Percentiles rank a stretch among this genome's conserved stretches.
Evolutionary conservation across 78 protist genomes (phyloP).

Genomic region (Guillardia theta): DNA sequence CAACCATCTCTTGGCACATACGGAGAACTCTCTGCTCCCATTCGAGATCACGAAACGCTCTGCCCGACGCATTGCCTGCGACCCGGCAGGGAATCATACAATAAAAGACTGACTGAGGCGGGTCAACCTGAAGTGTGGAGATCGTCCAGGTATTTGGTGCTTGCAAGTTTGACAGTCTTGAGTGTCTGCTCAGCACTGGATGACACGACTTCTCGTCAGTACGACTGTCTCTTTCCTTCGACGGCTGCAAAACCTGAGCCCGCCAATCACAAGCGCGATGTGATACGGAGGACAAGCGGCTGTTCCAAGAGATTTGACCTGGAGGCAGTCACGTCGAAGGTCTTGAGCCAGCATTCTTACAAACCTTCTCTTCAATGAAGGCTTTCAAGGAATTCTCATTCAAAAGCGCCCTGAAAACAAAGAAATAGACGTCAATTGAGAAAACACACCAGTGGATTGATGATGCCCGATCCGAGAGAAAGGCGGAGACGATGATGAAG

Average conservation of each 20-base stretch:
- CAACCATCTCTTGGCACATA: conserved; percentile 32
- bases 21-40: conserved; percentile 56
- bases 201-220: not conserved
- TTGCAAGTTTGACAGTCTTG: conserved; percentile 81
- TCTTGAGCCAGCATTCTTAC: too few relatives aligned
- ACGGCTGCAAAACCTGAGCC: conserved; percentile 43
- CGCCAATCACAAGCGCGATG: conserved; percentile 83
- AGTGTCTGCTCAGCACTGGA: conserved; percentile 74
- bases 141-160: conserved; percentile 62
- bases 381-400: conserved; percentile 39
- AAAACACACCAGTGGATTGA: not conserved
- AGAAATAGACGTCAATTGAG: not conserved
- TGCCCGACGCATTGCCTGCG: conserved; percentile 70
- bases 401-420: conserved; percentile 56
- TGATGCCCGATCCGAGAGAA: not conserved
- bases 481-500: not conserved
- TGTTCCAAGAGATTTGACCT: conserved; percentile 80
- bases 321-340: too few relatives aligned
- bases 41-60: conserved; percentile 77
- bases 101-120: too few relatives aligned
- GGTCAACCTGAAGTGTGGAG: conserved; percentile 65
- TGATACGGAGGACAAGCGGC: conserved; percentile 72
- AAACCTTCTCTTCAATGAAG: conserved; percentile 71
- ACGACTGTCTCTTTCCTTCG: not conserved
- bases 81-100: too few relatives aligned